Evolutionary conservation across 768 basidiomycete species (phyloP), one percentile per base, ranked within the genome.

Genomic region (Vishniacozyma victoriae): DNA sequence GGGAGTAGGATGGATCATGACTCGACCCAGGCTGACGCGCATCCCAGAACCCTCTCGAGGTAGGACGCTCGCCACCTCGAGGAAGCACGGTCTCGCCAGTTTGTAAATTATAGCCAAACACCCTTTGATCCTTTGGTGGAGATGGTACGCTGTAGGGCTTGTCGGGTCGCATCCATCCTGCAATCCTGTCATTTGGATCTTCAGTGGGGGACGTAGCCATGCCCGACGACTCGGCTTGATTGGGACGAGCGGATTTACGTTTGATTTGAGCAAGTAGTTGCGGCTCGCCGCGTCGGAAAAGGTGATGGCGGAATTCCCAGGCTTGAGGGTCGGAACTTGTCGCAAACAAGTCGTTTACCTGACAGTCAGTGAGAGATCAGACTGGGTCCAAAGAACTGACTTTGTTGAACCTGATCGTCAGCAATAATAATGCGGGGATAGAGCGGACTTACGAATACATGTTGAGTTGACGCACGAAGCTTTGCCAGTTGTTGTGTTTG

Each of bases 401-500:
- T 42, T 67, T 67, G 48, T 57, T 62, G 61, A 67, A 67, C 7
- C 64, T 57, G 47, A 19, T 14, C 38, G 13, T 23, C 18, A 18
- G 35, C 42, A 23, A 14, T 4, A 5, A 25, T 35, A 19, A 13
- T 35, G 4, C 3, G n/a, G 19, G 13, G 25, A 25, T 29, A 19
- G n/a, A 23, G 15, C 14, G 15, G 11, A 64, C 64, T 60, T 51
- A 90, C 46, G 87, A 87, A 72, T 92, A 95, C 86, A 91, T 91
- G 77, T 92, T 95, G 57, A 92, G 78, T 67, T 95, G 89, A 13
- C 89, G 79, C 15, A 92, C 89, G 60, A 95, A 95, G 26, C 85
- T 86, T 48, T 81, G 80, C 73, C 95, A 97, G 70, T 93, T 95
- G 52, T 85, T 83, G 74, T 97, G 95, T 71, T 99, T 99, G 82